These are phyloP conservation scores for Rubia yunnanensis DNA, from an alignment of 257 asterid species.

Conservation along the genomic window DNA sequence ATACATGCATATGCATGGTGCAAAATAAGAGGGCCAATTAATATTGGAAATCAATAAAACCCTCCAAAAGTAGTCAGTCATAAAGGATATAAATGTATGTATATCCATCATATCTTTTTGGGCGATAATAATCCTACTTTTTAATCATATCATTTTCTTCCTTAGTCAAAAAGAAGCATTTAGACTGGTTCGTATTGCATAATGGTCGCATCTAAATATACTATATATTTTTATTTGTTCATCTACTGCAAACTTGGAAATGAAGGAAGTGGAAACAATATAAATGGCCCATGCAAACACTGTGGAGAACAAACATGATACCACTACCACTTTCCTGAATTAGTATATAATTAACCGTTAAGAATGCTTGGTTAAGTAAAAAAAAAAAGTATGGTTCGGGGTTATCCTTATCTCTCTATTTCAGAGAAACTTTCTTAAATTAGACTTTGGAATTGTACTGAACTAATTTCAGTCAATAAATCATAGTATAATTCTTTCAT, in stretches of 20 bases:
- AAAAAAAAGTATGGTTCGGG: too few relatives aligned
- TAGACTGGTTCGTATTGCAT: conserved; percentile 5
- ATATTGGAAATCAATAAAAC: not conserved
- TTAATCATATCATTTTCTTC: not conserved
- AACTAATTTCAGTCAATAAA: too few relatives aligned
- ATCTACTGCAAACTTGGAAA: conserved; percentile 16
- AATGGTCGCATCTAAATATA: not conserved
- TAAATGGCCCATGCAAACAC: conserved; percentile 9
- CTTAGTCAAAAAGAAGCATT: conserved; percentile 22
- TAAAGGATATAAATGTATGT: not conserved
- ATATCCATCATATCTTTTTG: conserved; percentile 7
- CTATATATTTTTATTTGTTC: conserved; percentile 4
- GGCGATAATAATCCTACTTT: conserved; percentile 12
- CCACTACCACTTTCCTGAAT: not conserved
- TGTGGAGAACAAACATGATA: not conserved
- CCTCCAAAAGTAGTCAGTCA: not conserved
- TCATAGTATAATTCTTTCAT: too few relatives aligned
- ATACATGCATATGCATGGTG: conserved; percentile 6
- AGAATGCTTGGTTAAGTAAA: not conserved
- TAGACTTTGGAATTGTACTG: too few relatives aligned
- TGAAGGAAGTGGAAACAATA: conserved; percentile 14
- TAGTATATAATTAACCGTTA: not conserved
- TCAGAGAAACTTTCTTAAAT: too few relatives aligned
- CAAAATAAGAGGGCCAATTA: not conserved
- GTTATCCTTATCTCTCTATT: too few relatives aligned